Conservation (phyloP, 2,329 filamentous ascomycete species). For the Chaetomiaceae sp. region DNA sequence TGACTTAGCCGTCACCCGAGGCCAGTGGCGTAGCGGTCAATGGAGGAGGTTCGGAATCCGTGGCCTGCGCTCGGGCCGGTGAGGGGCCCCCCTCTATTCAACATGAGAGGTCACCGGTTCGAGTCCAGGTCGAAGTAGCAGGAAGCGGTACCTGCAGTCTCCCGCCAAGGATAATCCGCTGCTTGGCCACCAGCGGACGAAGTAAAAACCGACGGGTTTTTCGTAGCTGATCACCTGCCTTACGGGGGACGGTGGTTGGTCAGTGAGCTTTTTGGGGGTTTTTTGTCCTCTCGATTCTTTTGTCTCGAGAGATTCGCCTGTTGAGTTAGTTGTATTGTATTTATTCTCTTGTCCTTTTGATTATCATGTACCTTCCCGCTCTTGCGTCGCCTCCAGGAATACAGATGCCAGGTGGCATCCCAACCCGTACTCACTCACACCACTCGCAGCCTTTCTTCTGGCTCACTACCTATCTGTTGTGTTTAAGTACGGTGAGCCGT, state of each 20-base stretch:
- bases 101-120: neutral
- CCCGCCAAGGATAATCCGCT: neutral
- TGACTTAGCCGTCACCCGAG: no score
- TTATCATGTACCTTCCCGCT: no score
- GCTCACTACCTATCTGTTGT: no score
- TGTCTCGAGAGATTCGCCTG: no score
- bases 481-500: no score
- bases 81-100: no score
- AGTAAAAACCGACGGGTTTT: slow-evolving; percentile 1
- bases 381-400: no score
- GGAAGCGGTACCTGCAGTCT: slow-evolving; percentile 8
- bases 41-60: neutral
- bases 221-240: neutral
- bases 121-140: slow-evolving; percentile 3
- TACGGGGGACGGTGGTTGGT: neutral
- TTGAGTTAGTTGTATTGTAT: no score
- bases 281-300: neutral
- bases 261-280: slow-evolving; percentile 1
- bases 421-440: no score
- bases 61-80: neutral
- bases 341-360: no score
- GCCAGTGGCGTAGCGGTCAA: neutral
- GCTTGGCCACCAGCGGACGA: neutral
- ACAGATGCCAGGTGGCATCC: no score
- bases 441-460: no score